Base-by-base conservation (phyloP, 768 basidiomycete species). In the Lactarius tabidus region DNA sequence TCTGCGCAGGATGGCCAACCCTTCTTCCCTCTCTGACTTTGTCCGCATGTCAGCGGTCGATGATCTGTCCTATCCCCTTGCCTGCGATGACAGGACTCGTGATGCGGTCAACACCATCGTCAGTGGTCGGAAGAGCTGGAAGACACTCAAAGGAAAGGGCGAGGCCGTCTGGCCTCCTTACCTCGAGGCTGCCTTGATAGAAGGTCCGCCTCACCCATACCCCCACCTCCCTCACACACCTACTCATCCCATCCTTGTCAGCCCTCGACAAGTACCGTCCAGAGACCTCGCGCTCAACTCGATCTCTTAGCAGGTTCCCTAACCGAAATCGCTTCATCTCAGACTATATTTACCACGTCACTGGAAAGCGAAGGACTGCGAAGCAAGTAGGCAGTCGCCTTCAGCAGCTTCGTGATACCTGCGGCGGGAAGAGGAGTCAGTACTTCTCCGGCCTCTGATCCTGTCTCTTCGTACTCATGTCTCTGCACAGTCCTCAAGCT, bases 381-480 rank as follows among this genome's bases (percentile, higher is more conserved):
- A 91, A 91, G 73, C 89, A 91, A 75, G 89, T 91, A 55, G 89
- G 90, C 63, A 89, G 87, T 71, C 87, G 90, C 62, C 78, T 91
- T 36, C 90, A 91, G 72, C 89, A 91, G 71, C 81, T 91, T 59
- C 78, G 88, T 69, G 89, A 91, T 74, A 87, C 88, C 2, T 82
- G 85, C 69, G 85, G 87, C 56, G 89, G 88, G 43, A 88, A 87
- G 73, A 79, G 83, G 73, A 77, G 90, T 91, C 73, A 75, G 88
- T 82, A 33, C 38, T 60, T 59, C 67, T 66, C 64, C 65, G 20
- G 55, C 31, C 60, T 65, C 62, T 70, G 65, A 63, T 41, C 60
- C 62, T 3, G 14, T 57, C 65, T 3, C 62, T 70, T 45, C 20
- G 64, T 12, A 23, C 63, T 52, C 59, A 68, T 61, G 38, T 39